Conservation (phyloP, 2,329 filamentous ascomycete genomes). For the Aspergillus eucalypticola region DNA sequence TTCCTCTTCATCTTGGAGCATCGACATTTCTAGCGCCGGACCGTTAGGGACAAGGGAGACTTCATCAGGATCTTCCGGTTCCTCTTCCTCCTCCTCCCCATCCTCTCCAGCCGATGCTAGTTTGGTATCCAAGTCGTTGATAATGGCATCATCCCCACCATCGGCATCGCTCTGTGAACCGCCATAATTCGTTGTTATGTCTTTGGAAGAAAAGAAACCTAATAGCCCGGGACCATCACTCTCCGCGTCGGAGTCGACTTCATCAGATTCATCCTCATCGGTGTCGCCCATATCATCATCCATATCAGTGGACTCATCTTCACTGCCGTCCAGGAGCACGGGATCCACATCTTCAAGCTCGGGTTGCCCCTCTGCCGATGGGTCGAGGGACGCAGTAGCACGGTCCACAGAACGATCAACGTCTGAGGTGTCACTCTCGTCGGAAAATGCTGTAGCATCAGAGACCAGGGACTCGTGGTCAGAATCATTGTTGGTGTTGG, state of each 20-base stretch:
- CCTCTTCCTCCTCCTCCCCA: slow-evolving; percentile 29
- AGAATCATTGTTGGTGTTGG: slow-evolving; percentile 24
- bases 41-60: slow-evolving; percentile 38
- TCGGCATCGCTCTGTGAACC: slow-evolving; percentile 24
- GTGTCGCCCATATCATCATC: slow-evolving; percentile 52
- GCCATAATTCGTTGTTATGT: slow-evolving; percentile 26
- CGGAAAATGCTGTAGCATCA: slow-evolving; percentile 21
- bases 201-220: slow-evolving; percentile 50
- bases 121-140: slow-evolving; percentile 30
- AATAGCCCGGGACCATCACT: slow-evolving; percentile 44
- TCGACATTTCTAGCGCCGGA: slow-evolving; percentile 35
- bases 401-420: slow-evolving; percentile 24
- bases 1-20: slow-evolving; percentile 24
- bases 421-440: slow-evolving; percentile 22
- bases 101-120: slow-evolving; percentile 24
- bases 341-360: slow-evolving; percentile 48
- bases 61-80: slow-evolving; percentile 36
- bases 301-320: slow-evolving; percentile 50
- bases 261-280: slow-evolving; percentile 51
- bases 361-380: slow-evolving; percentile 28
- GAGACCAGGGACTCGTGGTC: slow-evolving; percentile 30
- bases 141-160: slow-evolving; percentile 38
- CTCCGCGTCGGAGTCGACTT: slow-evolving; percentile 50
- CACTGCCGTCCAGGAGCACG: slow-evolving; percentile 47
- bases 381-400: slow-evolving; percentile 18